Evolutionary conservation across 2,329 filamentous ascomycete species (phyloP).

Genomic region (Aspergillus eucalypticola): DNA sequence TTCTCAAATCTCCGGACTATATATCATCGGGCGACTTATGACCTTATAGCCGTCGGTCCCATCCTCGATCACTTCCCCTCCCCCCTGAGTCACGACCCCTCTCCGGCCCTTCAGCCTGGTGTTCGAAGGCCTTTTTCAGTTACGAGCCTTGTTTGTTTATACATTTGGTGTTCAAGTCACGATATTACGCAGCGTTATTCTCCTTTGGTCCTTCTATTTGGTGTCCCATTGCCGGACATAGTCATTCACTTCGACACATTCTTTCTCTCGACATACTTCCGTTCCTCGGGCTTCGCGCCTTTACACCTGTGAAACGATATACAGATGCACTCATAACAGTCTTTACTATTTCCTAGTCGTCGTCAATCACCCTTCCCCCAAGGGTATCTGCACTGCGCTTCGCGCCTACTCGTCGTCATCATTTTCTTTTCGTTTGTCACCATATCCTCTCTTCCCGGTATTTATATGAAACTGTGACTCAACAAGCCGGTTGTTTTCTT

Average conservation of each 20-base stretch:
- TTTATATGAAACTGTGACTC: conserved; percentile 32
- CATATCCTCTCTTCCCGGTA: conserved; percentile 23
- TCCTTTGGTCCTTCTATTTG: conserved; percentile 6
- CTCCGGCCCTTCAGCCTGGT: conserved; percentile 35
- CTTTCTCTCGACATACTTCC: conserved; percentile 22
- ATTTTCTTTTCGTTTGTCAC: conserved; percentile 28
- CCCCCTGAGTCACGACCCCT: conserved; percentile 34
- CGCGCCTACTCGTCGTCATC: conserved; percentile 26
- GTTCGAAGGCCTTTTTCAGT: conserved; percentile 35
- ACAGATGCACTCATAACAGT: conserved; percentile 46
- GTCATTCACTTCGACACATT: conserved; percentile 26
- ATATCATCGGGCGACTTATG: conserved; percentile 25
- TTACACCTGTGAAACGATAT: conserved; percentile 34
- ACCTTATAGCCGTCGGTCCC: conserved; percentile 25
- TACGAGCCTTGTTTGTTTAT: conserved; percentile 28
- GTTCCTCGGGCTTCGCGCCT: conserved; percentile 20
- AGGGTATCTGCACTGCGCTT: conserved; percentile 30
- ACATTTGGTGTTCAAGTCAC: conserved; percentile 34
- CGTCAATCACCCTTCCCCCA: conserved; percentile 21
- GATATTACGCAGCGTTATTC: conserved; percentile 44
- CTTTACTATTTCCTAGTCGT: conserved; percentile 38
- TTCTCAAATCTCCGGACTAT: conserved; percentile 5
- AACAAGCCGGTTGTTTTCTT: conserved; percentile 22
- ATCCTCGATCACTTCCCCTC: conserved; percentile 16
- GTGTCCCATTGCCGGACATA: conserved; percentile 20